phyloP scores from a whole-genome alignment of 805 yeast genomes.

The Kuraishia molischiana region DNA sequence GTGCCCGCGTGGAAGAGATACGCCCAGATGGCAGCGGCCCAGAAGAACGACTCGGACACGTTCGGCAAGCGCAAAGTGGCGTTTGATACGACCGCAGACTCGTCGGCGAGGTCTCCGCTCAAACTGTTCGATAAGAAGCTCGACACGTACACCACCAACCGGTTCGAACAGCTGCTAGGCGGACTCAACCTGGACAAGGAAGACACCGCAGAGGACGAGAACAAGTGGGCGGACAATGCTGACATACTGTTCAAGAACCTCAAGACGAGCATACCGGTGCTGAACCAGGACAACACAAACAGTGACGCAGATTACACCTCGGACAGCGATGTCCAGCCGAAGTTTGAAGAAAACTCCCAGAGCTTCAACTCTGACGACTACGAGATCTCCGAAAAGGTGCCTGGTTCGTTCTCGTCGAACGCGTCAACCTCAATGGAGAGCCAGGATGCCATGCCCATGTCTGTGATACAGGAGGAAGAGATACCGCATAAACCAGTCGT shows the following conservation, averaged over 20 bases:
- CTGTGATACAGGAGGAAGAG: neutral
- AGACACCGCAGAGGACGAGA: neutral
- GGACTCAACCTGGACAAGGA: neutral
- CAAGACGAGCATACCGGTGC: neutral
- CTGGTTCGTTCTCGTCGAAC: neutral
- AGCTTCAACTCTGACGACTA: neutral
- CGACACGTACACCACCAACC: slow-evolving; percentile 20
- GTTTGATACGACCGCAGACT: neutral
- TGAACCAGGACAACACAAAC: neutral
- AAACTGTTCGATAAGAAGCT: slow-evolving; percentile 18
- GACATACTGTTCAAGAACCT: neutral
- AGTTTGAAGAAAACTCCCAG: neutral
- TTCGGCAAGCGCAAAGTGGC: neutral
- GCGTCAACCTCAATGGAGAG: neutral
- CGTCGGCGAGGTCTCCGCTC: slow-evolving; percentile 18
- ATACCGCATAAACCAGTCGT: too few relatives aligned
- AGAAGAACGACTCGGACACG: neutral
- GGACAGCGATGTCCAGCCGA: neutral
- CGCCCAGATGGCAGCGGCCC: slow-evolving; percentile 2
- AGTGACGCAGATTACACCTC: neutral
- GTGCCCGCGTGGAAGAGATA: slow-evolving; percentile 2
- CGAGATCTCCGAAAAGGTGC: neutral
- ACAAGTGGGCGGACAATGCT: neutral
- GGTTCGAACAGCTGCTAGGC: slow-evolving; percentile 14
- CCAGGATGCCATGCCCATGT: neutral